Percentiles rank a stretch among this genome's conserved stretches.
Conservation (phyloP, 257 asterid species). For the Anisodus acutangulus region DNA sequence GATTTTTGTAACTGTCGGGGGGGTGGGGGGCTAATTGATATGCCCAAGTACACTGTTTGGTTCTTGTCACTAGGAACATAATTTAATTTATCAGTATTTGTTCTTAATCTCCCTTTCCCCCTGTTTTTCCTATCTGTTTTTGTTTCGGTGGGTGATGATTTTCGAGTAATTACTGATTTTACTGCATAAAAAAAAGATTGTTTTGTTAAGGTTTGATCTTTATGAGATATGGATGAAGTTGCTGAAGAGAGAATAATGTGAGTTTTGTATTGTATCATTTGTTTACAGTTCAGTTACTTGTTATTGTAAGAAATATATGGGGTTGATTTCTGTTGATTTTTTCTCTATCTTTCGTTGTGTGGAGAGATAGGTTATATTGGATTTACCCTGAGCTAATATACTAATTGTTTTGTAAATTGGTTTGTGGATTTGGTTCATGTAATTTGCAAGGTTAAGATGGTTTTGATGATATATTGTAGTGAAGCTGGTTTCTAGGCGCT, state of each 20-base stretch:
- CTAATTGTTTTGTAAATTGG: slow-evolving; percentile 34
- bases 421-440: slow-evolving; percentile 37
- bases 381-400: neutral
- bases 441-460: slow-evolving; percentile 68
- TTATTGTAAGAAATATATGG: neutral
- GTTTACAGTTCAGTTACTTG: neutral
- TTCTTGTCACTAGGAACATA: too few species aligned
- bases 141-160: neutral
- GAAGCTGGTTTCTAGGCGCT: slow-evolving; percentile 57
- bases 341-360: neutral
- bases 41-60: too few species aligned
- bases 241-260: neutral
- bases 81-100: too few species aligned
- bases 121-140: neutral
- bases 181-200: neutral
- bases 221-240: neutral
- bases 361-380: neutral
- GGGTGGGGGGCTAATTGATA: neutral
- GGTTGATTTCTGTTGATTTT: neutral
- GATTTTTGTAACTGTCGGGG: neutral
- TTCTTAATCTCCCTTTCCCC: too few species aligned
- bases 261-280: slow-evolving; percentile 2
- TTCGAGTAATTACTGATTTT: neutral
- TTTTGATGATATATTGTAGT: slow-evolving; percentile 66
- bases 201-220: neutral